Base-by-base conservation (phyloP, 768 basidiomycete species). In the Mycena belliarum region DNA sequence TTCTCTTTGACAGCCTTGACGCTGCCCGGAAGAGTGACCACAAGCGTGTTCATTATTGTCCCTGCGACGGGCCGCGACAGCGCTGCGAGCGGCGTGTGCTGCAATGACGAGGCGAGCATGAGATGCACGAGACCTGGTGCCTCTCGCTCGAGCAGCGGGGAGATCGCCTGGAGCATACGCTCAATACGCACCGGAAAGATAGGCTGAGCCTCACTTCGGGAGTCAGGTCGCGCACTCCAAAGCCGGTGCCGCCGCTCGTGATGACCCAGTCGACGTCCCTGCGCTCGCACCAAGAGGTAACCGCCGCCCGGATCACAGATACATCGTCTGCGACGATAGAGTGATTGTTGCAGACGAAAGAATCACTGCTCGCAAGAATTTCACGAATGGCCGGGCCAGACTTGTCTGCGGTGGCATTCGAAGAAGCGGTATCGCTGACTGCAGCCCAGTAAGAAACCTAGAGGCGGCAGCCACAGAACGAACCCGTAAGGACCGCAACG, bases 231-330 rank as follows among this genome's bases (percentile, higher is more conserved):
- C 89, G 76, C 28, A 82, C 75, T 1, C 92, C 89, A 66, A 94
- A 93, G 8, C 93, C 93, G 0, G 93, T 96, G 6, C 93, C 93
- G 18, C 93, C 93, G 0, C 89, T 90, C 7, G 91, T 90, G 61
- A 96, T 75, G 56, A 94, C 80, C 81, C 85, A 86, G 68, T 93
- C 86, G 15, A 88, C 71, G n/a, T 75, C 66, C 3, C 74, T 76
- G 6, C 75, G 68, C 3, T 70, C 66, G 37, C 72, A 76, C 77
- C 83, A 85, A 7, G 67, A 69, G 42, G 70, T 72, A 7, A 93
- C 76, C 12, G 71, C 66, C 8, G 68, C 64, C 24, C 75, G 78
- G 49, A 94, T 90, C 41, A 68, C 68, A 0, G 65, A 60, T 46
- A 79, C 69, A 45, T 91, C 85, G 66, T 95, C 93, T 33, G 89